Conservation (phyloP, 257 asterid genomes). For the Verbascum thapsus region DNA sequence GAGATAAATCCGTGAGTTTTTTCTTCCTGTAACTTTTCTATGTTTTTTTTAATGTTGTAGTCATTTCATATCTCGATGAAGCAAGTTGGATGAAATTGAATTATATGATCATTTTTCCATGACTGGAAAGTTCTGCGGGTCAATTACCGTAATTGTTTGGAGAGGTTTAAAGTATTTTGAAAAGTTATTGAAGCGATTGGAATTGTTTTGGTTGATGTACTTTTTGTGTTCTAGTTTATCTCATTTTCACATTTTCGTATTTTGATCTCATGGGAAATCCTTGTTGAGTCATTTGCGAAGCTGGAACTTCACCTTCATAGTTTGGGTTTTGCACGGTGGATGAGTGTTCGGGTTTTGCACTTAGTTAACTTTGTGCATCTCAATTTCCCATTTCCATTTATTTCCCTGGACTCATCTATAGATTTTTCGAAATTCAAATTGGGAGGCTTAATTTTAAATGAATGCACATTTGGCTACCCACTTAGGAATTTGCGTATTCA, state of each 20-base stretch:
- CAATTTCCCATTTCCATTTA: slow-evolving; percentile 3
- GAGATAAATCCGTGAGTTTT: slow-evolving; percentile 80
- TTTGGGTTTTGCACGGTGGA: no score
- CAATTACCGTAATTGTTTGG: slow-evolving; percentile 16
- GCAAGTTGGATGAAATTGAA: no score
- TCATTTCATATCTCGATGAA: no score
- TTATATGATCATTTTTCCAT: no score
- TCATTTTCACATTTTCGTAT: not conserved
- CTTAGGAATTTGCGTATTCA: slow-evolving; percentile 21
- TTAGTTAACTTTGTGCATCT: slow-evolving; percentile 10
- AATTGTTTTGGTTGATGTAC: slow-evolving; percentile 12
- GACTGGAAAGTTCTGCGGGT: no score
- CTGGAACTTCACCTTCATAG: slow-evolving; percentile 8
- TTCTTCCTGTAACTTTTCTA: no score
- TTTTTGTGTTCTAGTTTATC: no score
- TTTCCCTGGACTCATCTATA: slow-evolving; percentile 15
- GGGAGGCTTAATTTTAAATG: no score
- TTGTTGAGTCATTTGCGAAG: slow-evolving; percentile 18
- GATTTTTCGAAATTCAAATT: no score
- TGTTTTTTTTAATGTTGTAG: no score
- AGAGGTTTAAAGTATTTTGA: slow-evolving; percentile 18
- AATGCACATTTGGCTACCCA: slow-evolving; percentile 2
- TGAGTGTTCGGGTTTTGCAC: not conserved
- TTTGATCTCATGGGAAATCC: slow-evolving; percentile 21
- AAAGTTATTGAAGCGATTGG: slow-evolving; percentile 20